These are phyloP conservation scores for Ochetophila trinervis DNA, from an alignment of 306 rosid genomes.

Conservation along the genomic window DNA sequence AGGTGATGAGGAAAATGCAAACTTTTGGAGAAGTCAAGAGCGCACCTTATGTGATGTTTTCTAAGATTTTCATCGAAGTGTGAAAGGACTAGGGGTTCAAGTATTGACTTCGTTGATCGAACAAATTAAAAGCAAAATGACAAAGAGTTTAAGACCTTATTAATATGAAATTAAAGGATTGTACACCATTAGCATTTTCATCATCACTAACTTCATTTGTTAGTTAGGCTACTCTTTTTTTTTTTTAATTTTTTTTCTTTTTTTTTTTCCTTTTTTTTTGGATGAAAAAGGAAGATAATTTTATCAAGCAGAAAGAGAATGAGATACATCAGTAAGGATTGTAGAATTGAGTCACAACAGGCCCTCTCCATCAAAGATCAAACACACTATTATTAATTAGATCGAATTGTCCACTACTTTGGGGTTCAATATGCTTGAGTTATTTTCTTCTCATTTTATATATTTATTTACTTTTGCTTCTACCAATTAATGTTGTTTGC, in stretches of 20 bases:
- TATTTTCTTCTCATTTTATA: too few relatives aligned
- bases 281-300: too few relatives aligned
- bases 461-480: too few relatives aligned
- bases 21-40: conserved; percentile 83
- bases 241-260: conserved; percentile 27
- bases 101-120: conserved; percentile 93
- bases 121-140: conserved; percentile 19
- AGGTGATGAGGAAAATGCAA: conserved; percentile 33
- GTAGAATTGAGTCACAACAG: too few relatives aligned
- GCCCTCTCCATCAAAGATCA: too few relatives aligned
- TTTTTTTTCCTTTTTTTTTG: conserved; percentile 17
- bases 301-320: too few relatives aligned
- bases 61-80: conserved; percentile 16
- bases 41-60: conserved; percentile 80
- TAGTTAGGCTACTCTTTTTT: conserved; percentile 20
- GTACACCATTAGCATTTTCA: conserved; percentile 24
- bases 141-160: conserved; percentile 30
- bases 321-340: too few relatives aligned
- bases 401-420: too few relatives aligned
- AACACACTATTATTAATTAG: too few relatives aligned
- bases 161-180: conserved; percentile 2
- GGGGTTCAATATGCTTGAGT: too few relatives aligned
- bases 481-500: neutral
- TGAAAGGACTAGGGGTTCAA: conserved; percentile 83
- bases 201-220: conserved; percentile 17